Conservation (phyloP, 1,284 basidiomycete genomes). For the Amylostereum chailletii region DNA sequence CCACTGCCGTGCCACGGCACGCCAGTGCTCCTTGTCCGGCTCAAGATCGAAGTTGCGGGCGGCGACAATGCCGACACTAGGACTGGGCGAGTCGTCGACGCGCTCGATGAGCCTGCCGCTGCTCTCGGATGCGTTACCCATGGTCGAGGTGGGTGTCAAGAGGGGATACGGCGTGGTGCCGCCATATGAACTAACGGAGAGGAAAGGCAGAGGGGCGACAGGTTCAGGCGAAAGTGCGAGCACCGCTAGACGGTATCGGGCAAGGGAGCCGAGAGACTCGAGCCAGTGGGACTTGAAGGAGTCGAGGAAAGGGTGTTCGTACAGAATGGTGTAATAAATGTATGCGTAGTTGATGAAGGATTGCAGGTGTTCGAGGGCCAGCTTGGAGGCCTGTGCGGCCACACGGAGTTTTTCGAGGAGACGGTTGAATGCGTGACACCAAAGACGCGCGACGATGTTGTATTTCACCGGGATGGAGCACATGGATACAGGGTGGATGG, state of each 20-base stretch:
- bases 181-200: slow-evolving; percentile 31
- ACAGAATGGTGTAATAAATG: slow-evolving; percentile 83
- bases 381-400: slow-evolving; percentile 72
- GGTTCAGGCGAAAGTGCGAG: slow-evolving; percentile 52
- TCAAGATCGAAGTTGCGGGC: slow-evolving; percentile 82
- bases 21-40: slow-evolving; percentile 90
- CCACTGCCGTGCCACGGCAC: slow-evolving; percentile 87
- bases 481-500: slow-evolving; percentile 79
- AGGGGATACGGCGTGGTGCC: slow-evolving; percentile 16
- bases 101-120: slow-evolving; percentile 45
- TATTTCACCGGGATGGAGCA: slow-evolving; percentile 88
- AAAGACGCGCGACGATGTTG: slow-evolving; percentile 89
- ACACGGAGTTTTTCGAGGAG: slow-evolving; percentile 86
- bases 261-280: slow-evolving; percentile 93
- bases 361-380: slow-evolving; percentile 28
- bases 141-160: slow-evolving; percentile 14
- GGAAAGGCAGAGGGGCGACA: slow-evolving; percentile 28
- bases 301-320: slow-evolving; percentile 73
- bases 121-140: slow-evolving; percentile 21
- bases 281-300: slow-evolving; percentile 83
- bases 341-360: slow-evolving; percentile 94
- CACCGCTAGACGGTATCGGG: slow-evolving; percentile 92
- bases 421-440: slow-evolving; percentile 87
- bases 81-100: slow-evolving; percentile 59
- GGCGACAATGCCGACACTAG: slow-evolving; percentile 83